Conservation (phyloP, 2,329 filamentous ascomycete genomes). For the Coniochaeta sp. region DNA sequence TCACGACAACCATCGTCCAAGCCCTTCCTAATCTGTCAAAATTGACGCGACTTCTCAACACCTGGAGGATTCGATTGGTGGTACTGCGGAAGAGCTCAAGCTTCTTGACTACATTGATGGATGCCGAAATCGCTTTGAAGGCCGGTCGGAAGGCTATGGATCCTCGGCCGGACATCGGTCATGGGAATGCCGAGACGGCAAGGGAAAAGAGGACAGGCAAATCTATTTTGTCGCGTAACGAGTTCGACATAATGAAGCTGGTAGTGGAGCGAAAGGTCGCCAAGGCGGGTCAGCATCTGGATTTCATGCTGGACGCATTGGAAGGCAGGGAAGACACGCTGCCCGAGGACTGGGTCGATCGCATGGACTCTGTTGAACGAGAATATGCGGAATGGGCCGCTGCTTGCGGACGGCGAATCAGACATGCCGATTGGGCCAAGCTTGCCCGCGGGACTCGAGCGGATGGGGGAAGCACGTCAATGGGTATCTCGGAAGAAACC, state of each 20-base stretch:
- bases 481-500: slow-evolving; percentile 7
- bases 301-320: slow-evolving; percentile 78
- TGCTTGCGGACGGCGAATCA: slow-evolving; percentile 66
- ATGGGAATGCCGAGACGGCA: neutral
- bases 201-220: neutral
- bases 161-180: slow-evolving; percentile 5
- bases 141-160: slow-evolving; percentile 59
- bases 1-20: slow-evolving; percentile 88
- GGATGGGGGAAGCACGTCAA: slow-evolving; percentile 7
- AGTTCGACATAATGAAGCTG: slow-evolving; percentile 51
- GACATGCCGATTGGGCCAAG: slow-evolving; percentile 51
- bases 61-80: slow-evolving; percentile 70
- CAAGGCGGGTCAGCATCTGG: slow-evolving; percentile 64
- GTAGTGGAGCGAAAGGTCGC: slow-evolving; percentile 63
- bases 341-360: slow-evolving; percentile 80
- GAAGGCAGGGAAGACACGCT: slow-evolving; percentile 80
- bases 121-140: slow-evolving; percentile 56
- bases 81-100: slow-evolving; percentile 68
- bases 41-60: slow-evolving; percentile 63
- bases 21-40: slow-evolving; percentile 74
- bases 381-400: slow-evolving; percentile 77
- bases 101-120: slow-evolving; percentile 59
- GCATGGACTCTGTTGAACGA: slow-evolving; percentile 72
- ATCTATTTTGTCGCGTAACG: slow-evolving; percentile 29
- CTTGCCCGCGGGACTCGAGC: slow-evolving; percentile 1